Evolutionary conservation across 148 eudicot species (phyloP).

Genomic region (Silene latifolia): DNA sequence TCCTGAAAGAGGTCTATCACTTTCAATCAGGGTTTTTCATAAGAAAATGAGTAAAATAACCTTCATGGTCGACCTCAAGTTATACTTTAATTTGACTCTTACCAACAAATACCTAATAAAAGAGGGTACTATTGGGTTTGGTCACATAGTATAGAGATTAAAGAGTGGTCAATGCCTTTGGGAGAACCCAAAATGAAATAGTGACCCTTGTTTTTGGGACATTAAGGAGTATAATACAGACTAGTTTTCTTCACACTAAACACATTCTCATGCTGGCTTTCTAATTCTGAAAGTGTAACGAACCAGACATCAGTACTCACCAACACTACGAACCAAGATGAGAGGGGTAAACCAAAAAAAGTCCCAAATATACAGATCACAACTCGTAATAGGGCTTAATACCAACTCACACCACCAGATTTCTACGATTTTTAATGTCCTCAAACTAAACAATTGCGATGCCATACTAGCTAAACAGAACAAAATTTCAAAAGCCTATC

Average conservation of each 20-base stretch:
- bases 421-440: background rate
- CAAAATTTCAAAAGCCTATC: background rate
- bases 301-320: too few relatives aligned
- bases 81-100: background rate
- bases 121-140: background rate
- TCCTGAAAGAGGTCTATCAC: background rate
- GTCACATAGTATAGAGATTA: background rate
- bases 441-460: background rate
- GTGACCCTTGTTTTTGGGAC: background rate
- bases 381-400: background rate
- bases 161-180: background rate
- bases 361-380: too few relatives aligned
- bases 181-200: background rate
- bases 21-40: background rate
- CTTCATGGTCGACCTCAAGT: background rate
- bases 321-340: too few relatives aligned
- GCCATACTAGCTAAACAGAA: too few relatives aligned
- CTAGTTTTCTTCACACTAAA: too few relatives aligned
- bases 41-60: background rate
- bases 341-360: too few relatives aligned
- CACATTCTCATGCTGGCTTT: too few relatives aligned
- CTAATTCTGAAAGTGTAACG: too few relatives aligned
- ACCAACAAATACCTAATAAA: background rate
- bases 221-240: background rate
- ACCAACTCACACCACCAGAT: background rate